phyloP scores from a whole-genome alignment of 352 stramenopile genomes.

The Phytopythium aichiense region DNA sequence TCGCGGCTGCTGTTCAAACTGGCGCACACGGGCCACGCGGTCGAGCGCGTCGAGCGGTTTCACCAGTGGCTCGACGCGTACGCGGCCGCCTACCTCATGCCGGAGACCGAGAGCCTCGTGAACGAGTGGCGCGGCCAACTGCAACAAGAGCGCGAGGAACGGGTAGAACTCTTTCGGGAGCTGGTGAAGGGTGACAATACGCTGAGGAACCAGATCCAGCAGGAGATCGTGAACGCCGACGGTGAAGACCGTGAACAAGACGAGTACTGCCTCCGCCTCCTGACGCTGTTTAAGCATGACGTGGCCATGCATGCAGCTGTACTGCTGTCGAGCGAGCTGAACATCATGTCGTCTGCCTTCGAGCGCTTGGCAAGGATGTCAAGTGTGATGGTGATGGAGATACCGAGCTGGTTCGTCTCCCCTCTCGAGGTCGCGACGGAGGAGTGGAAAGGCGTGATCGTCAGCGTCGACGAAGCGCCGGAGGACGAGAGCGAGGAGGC shows the following conservation, averaged over 20 bases:
- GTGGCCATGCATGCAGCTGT: neutral
- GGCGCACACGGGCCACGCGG: constrained; percentile 4
- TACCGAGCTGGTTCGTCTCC: constrained; percentile 3
- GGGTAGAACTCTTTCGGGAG: neutral
- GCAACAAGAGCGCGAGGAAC: neutral
- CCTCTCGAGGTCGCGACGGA: constrained; percentile 5
- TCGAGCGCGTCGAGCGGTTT: neutral
- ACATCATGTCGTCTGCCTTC: neutral
- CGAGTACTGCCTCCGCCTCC: neutral
- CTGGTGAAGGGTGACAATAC: neutral
- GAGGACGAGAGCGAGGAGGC: neutral
- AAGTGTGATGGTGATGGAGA: neutral
- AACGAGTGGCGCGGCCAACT: neutral
- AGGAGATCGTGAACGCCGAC: neutral
- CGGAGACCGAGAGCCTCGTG: neutral
- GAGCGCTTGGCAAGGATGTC: neutral
- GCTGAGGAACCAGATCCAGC: neutral
- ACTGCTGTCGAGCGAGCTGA: neutral
- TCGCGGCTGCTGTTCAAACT: neutral
- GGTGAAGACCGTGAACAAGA: neutral
- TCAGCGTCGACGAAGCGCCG: neutral
- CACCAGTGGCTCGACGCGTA: constrained; percentile 1
- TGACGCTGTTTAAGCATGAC: constrained; percentile 6
- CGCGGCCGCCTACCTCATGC: neutral
- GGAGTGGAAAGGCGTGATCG: neutral